Percentiles rank a stretch among this genome's conserved stretches.
Evolutionary conservation across 2,329 filamentous ascomycete genomes (phyloP).

Genomic region (Colletotrichum sp.): DNA sequence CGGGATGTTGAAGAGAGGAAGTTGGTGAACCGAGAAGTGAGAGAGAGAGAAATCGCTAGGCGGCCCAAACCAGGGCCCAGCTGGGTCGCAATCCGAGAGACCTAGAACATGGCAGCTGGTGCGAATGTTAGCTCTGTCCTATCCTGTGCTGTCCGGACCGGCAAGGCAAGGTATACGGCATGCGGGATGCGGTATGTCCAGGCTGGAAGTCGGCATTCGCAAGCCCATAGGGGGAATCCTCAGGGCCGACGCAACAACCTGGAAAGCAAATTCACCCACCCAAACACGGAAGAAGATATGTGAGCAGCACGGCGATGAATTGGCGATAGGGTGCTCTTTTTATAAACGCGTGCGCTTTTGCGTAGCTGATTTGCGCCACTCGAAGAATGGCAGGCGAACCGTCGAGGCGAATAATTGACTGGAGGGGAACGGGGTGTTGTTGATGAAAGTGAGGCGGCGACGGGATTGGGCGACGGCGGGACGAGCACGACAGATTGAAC

Average conservation of each 20-base stretch:
- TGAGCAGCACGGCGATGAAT: not conserved
- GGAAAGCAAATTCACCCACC: slow-evolving; percentile 5
- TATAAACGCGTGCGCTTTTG: not conserved
- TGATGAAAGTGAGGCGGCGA: slow-evolving; percentile 22
- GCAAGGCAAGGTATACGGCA: not conserved
- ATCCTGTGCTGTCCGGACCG: not conserved
- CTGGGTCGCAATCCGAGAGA: slow-evolving; percentile 36
- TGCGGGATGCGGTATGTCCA: not conserved
- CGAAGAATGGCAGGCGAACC: not conserved
- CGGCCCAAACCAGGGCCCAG: slow-evolving; percentile 36
- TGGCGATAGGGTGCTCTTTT: not conserved
- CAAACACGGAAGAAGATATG: not conserved
- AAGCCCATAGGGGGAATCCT: slow-evolving; percentile 13
- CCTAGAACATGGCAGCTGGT: slow-evolving; percentile 37
- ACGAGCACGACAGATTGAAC: not conserved
- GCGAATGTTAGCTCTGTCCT: slow-evolving; percentile 10
- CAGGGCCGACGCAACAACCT: not conserved
- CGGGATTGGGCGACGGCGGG: slow-evolving; percentile 14
- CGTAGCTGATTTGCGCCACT: not conserved
- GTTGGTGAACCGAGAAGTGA: not conserved
- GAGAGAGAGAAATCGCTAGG: slow-evolving; percentile 15
- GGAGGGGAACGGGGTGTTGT: slow-evolving; percentile 15
- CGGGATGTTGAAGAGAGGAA: not conserved
- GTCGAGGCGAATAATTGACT: slow-evolving; percentile 7
- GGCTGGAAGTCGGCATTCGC: slow-evolving; percentile 16